Evolutionary conservation across 2,329 filamentous ascomycete species (phyloP), one percentile per base, ranked within the genome.

Genomic region (Sporothrix brunneoviolacea): DNA sequence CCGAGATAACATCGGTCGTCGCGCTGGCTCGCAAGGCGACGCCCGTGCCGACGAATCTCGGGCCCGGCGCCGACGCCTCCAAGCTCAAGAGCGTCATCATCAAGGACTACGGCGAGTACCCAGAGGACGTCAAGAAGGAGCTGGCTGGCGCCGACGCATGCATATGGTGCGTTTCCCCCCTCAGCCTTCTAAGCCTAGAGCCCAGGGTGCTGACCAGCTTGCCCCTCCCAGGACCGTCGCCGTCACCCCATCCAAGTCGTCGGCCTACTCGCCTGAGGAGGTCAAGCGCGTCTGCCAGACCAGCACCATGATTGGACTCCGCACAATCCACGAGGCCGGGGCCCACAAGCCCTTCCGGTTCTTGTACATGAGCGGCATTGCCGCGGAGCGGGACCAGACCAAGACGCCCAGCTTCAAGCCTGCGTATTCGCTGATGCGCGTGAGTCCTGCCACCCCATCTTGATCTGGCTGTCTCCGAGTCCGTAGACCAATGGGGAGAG

Each of bases 321-420:
- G 57, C 33, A 48, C 59, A 6, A 57, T 63, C 27, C 48, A 54
- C 13, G 55, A 53, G 8, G 48, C 56, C 4, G 22, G 51, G 15
- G 36, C 43, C 8, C 28, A 33, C 10, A 64, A 60, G 38, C 70
- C 73, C 0, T 63, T 76, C 30, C 68, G 68, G 1, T 77, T 76
- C 52, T 44, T 76, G 3, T 77, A 76, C 57, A 65, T 73, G 53
- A 79, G 75, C 54, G 77, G 75, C 3, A 56, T 62, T 2, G 62
- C 59, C 1, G 65, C 66, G 3, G 67, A 70, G 54, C 67, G 73
- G 1, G 75, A 79, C 41, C 70, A 64, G 18, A 66, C 58, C 12
- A 70, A 75, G 59, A 72, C 62, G 46, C 69, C 67, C 2, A 58
- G 54, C 52, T 56, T 68, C 8, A 56, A 68, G 24, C 58, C 59